Evolutionary conservation across 2,329 filamentous ascomycete genomes (phyloP), one percentile per base, ranked within the genome.

Genomic region (Monilinia laxa): DNA sequence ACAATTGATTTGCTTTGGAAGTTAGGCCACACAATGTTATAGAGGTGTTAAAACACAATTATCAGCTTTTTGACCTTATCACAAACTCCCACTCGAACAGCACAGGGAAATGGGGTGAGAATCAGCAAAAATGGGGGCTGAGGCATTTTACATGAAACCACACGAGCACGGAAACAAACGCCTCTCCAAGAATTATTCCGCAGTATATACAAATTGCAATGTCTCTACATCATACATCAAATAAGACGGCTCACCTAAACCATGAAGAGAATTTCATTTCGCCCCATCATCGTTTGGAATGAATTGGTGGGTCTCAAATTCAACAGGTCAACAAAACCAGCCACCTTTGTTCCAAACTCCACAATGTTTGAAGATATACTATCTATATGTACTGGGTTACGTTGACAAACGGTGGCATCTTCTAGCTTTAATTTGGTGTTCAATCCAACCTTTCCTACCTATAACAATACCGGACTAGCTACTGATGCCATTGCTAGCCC

Each of bases 401-500:
- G 10, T 23, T 47, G 12, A 47, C 20, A 31, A n/a, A 4, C 12
- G 5, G 11, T 59, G 1, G 25, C 5, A 35, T 35, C 11, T 12
- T 31, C 16, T 57, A 25, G 23, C 18, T 56, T 56, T 40, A 2
- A 42, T 42, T 14, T 18, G 14, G 3, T 57, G 6, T 42, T 16
- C 35, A 25, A 25, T 56, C 14, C 4, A 25, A 23, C 25, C 11
- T 38, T 10, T 45, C 11, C 14, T 45, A 25, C 45, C 45, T 40
- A 45, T 18, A 14, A 14, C 2, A 14, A 45, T 14, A 2, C 18
- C 40, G 23, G 16, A 58, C 23, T 28, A 58, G 11, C 23, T 42
- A 40, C 23, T 25, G 42, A 4, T 57, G 55, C n/a, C 40, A 58
- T 5, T 57, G 55, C n/a, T 16, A 58, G 55, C 55, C 55, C 23